Conservation (phyloP, 805 yeast genomes). For the Saccharomycopsis amapae region DNA sequence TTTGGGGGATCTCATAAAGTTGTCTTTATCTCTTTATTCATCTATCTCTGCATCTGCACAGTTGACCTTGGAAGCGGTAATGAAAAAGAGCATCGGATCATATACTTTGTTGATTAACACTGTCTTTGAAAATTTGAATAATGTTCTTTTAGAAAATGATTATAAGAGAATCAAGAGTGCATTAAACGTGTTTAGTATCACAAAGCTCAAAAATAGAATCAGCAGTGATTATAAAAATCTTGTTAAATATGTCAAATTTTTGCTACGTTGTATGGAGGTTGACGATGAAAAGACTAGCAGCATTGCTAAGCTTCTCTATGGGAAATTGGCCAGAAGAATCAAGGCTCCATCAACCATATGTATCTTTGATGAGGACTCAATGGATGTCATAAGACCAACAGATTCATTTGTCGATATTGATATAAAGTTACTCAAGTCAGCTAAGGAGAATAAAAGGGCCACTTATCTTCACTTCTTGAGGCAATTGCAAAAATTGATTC, state of each 20-base stretch:
- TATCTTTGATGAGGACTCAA: constrained; percentile 36
- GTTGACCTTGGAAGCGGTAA: constrained; percentile 53
- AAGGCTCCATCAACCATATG: constrained; percentile 50
- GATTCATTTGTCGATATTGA: constrained; percentile 52
- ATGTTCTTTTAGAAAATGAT: constrained; percentile 43
- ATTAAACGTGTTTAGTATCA: constrained; percentile 48
- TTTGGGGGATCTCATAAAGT: constrained; percentile 54
- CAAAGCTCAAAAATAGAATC: constrained; percentile 50
- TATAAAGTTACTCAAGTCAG: constrained; percentile 50
- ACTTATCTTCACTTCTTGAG: constrained; percentile 35
- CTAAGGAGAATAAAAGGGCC: constrained; percentile 52
- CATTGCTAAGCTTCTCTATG: constrained; percentile 46
- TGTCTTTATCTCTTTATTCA: constrained; percentile 64
- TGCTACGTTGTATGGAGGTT: constrained; percentile 48
- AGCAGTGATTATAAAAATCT: constrained; percentile 51
- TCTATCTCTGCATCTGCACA: constrained; percentile 69
- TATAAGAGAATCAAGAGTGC: constrained; percentile 57
- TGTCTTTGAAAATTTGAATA: constrained; percentile 42
- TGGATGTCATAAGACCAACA: constrained; percentile 48
- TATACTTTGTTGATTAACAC: constrained; percentile 46
- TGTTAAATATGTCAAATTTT: constrained; percentile 37
- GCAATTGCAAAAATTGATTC: constrained; percentile 35
- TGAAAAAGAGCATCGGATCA: constrained; percentile 64
- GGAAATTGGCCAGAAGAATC: constrained; percentile 33
- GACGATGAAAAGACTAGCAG: constrained; percentile 50